phyloP scores from a whole-genome alignment of 2,329 filamentous ascomycete genomes.

The Talaromyces rugulosus region DNA sequence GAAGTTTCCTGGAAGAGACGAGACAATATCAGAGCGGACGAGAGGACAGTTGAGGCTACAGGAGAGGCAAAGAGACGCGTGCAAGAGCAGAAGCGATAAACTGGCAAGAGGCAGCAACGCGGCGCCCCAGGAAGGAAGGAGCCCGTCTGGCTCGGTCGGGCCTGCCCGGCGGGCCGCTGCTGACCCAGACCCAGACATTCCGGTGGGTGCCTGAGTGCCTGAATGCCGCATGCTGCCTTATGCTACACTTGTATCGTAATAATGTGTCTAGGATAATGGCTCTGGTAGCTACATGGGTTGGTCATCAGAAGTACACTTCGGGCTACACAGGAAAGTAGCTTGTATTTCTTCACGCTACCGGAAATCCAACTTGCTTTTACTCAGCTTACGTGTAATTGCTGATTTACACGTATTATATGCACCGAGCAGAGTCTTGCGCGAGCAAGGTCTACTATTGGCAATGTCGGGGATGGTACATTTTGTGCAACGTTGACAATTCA shows the following conservation, averaged over 20 bases:
- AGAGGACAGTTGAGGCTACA: neutral
- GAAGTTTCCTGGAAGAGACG: conserved; percentile 1
- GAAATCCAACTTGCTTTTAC: neutral
- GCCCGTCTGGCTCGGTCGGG: neutral
- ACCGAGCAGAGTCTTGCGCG: neutral
- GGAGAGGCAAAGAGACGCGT: neutral
- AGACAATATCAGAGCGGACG: neutral
- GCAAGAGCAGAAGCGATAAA: neutral
- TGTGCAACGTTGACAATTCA: neutral
- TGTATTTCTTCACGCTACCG: neutral
- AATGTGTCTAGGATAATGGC: neutral
- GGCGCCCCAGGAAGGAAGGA: neutral
- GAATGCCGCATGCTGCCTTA: neutral
- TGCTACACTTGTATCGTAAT: neutral
- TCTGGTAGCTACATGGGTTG: neutral
- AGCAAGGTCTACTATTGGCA: neutral
- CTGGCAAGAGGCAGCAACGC: neutral
- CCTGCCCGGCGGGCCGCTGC: conserved; percentile 9
- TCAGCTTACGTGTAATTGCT: neutral
- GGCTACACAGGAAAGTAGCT: too few relatives aligned
- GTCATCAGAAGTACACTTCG: neutral
- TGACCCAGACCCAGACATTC: conserved; percentile 12
- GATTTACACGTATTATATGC: neutral
- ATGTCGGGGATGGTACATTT: neutral
- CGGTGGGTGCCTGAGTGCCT: neutral